Conservation (phyloP, 1,284 basidiomycete species). For the Malassezia obtusa region DNA sequence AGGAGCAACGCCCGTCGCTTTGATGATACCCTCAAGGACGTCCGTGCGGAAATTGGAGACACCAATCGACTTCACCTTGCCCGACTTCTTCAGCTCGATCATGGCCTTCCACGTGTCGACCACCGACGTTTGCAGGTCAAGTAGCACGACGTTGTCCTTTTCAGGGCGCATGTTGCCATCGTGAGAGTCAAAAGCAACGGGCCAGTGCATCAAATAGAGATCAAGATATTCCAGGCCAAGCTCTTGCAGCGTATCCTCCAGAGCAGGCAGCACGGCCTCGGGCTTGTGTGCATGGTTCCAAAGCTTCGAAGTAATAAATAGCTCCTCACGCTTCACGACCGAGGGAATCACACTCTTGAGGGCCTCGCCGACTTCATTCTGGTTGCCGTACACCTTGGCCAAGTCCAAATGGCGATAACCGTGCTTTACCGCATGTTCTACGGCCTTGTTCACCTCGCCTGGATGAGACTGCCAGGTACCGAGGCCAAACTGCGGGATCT, state of each 20-base stretch:
- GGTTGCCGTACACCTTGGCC: constrained; percentile 41
- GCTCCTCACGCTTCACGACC: constrained; percentile 50
- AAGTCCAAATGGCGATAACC: constrained; percentile 43
- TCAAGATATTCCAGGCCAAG: constrained; percentile 49
- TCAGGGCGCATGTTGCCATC: constrained; percentile 52
- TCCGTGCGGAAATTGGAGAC: constrained; percentile 71
- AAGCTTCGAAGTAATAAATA: constrained; percentile 51
- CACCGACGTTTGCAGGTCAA: constrained; percentile 58
- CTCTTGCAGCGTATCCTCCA: constrained; percentile 48
- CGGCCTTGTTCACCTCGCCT: constrained; percentile 63
- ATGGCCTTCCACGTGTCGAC: constrained; percentile 72
- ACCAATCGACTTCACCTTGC: constrained; percentile 48
- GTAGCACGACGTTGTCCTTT: constrained; percentile 51
- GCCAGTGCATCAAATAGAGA: constrained; percentile 71
- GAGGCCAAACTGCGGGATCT: constrained; percentile 54
- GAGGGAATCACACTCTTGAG: constrained; percentile 48
- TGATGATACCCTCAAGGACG: constrained; percentile 61
- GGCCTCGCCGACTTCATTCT: constrained; percentile 50
- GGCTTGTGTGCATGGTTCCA: constrained; percentile 61
- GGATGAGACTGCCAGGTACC: constrained; percentile 72
- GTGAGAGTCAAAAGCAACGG: constrained; percentile 51
- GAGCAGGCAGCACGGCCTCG: constrained; percentile 42
- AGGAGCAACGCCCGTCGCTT: constrained; percentile 66
- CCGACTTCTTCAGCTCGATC: constrained; percentile 54
- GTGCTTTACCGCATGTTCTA: constrained; percentile 28